Evolutionary conservation across 306 rosid genomes (phyloP), one percentile per base, ranked within the genome.

Genomic region (Malus sylvestris): DNA sequence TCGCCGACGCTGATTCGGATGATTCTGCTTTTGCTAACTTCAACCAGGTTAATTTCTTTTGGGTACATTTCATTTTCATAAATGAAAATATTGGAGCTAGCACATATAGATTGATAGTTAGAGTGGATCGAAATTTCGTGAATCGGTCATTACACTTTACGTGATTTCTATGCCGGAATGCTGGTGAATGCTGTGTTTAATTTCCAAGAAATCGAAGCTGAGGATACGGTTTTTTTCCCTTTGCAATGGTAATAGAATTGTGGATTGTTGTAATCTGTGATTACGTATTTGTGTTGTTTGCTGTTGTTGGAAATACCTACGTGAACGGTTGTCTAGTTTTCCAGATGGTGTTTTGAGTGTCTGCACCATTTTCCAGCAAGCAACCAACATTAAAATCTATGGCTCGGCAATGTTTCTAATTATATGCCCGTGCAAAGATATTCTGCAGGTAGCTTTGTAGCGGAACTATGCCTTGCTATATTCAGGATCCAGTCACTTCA

Each of bases 21-120:
- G 97, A 91, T 73, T 81, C 85, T 72, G 91, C 97, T 35, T 90
- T 90, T 76, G 85, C 84, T 52, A 82, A 84, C 84, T 94, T 94
- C 89, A 90, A 91, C 30, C 91, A 90, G 91, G 98, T 93, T 75
- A 20, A 5, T 75, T 15, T 11, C 13, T 49, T 60, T 15, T 67
- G 69, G 8, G 14, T 65, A 10, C 6, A 35, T 13, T 66, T 38
- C 22, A 3, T 18, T 29, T n/a, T 22, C 16, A 3, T 58, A n/a
- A 2, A 18, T 5, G 7, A 8, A 35, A 32, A 32, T 4, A 66
- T 8, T 66, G 22, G 68, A 63, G 20, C 22, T 42, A 8, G 22
- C 22, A 3, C 18, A 46, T 13, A 10, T 16, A 8, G 27, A 29
- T 32, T 63, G 35, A 13, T 60, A 5, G 29, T 25, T 13, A 5